These are phyloP conservation scores for Lepiota venenata DNA, from an alignment of 768 basidiomycete genomes.

Conservation along the genomic window DNA sequence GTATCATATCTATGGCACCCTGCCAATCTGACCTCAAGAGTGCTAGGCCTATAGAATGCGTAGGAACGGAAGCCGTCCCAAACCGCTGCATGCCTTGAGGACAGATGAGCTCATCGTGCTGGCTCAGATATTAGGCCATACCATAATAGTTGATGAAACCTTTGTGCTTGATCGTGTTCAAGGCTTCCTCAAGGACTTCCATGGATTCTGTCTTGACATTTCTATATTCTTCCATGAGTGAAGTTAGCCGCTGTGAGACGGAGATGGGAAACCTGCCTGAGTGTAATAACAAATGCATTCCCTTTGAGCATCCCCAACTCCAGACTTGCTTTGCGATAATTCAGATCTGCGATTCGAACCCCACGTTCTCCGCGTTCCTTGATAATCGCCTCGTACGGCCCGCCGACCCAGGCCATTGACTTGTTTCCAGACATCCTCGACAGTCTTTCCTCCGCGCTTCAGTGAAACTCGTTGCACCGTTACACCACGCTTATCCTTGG, in stretches of 20 bases:
- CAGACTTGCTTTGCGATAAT: slow-evolving; percentile 76
- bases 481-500: slow-evolving; percentile 97
- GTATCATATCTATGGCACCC: slow-evolving; percentile 76
- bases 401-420: slow-evolving; percentile 65
- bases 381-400: slow-evolving; percentile 52
- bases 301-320: slow-evolving; percentile 97
- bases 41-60: slow-evolving; percentile 90
- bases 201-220: slow-evolving; percentile 79
- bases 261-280: slow-evolving; percentile 54
- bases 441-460: slow-evolving; percentile 68
- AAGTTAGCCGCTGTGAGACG: not conserved
- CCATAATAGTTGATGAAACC: slow-evolving; percentile 99
- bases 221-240: slow-evolving; percentile 36
- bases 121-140: slow-evolving; percentile 23
- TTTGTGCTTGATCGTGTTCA: slow-evolving; percentile 72
- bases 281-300: slow-evolving; percentile 91
- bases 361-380: slow-evolving; percentile 85
- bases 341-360: slow-evolving; percentile 82
- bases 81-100: slow-evolving; percentile 93
- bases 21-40: slow-evolving; percentile 90
- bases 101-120: slow-evolving; percentile 9
- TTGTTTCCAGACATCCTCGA: slow-evolving; percentile 82
- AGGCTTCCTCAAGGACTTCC: slow-evolving; percentile 68
- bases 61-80: slow-evolving; percentile 94
- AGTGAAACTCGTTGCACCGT: slow-evolving; percentile 91